Conservation (phyloP, 1,139 yeast species). For the Taphrina deformans region DNA sequence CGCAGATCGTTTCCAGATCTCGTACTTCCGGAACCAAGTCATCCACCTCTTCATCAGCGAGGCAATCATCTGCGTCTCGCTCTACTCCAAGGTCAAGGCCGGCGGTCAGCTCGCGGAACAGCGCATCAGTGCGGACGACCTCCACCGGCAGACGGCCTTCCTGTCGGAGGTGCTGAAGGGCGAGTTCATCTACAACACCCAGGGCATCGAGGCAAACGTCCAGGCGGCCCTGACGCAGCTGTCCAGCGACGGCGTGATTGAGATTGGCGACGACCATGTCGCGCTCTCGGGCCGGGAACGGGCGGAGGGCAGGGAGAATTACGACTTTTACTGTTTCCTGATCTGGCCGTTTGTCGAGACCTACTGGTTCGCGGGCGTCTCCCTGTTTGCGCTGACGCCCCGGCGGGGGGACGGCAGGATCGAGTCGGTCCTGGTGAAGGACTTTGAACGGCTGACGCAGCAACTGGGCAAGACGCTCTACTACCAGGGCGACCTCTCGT, state of each 20-base stretch:
- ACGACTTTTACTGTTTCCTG: conserved; percentile 50
- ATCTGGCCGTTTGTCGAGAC: conserved; percentile 53
- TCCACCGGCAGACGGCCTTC: conserved; percentile 44
- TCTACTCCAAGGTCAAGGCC: conserved; percentile 43
- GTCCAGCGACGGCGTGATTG: conserved; percentile 44
- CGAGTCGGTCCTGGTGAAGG: conserved; percentile 43
- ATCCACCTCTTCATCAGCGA: conserved; percentile 50
- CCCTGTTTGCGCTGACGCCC: conserved; percentile 47
- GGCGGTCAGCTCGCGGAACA: conserved; percentile 40
- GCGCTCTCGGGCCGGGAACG: conserved; percentile 45
- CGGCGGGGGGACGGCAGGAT: conserved; percentile 38
- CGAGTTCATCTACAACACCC: conserved; percentile 49
- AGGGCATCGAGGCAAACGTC: conserved; percentile 47
- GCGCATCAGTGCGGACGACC: conserved; percentile 40
- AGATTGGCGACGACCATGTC: conserved; percentile 40
- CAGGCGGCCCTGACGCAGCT: conserved; percentile 44
- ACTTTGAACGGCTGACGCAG: conserved; percentile 46
- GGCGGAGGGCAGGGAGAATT: conserved; percentile 45
- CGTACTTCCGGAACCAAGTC: conserved; percentile 51
- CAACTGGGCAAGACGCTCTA: conserved; percentile 49
- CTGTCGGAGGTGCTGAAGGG: conserved; percentile 48
- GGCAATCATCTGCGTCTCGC: conserved; percentile 48
- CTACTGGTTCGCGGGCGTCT: conserved; percentile 49
- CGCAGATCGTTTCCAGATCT: conserved; percentile 49
- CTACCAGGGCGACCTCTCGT: conserved; percentile 49